These are phyloP conservation scores for Zygosaccharomyces lentus DNA, from an alignment of 805 yeast species.

Conservation along the genomic window DNA sequence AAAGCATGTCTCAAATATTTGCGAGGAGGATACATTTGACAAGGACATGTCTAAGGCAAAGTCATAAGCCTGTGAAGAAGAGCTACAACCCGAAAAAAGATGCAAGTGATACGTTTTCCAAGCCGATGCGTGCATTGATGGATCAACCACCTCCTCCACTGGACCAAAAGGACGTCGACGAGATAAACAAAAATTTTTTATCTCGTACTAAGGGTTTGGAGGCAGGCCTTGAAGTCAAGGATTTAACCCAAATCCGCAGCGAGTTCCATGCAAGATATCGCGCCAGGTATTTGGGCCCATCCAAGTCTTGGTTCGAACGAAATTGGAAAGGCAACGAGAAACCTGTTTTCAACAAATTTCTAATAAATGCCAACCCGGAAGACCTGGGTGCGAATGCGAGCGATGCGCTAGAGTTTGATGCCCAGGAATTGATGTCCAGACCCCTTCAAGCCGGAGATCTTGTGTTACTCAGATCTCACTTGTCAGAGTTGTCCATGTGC, in stretches of 20 bases:
- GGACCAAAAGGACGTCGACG: slow-evolving; percentile 12
- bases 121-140: neutral
- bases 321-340: slow-evolving; percentile 1
- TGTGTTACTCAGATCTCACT: slow-evolving; percentile 47
- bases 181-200: slow-evolving; percentile 20
- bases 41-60: neutral
- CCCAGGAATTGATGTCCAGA: slow-evolving; percentile 8
- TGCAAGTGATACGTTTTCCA: neutral
- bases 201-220: slow-evolving; percentile 28
- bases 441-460: slow-evolving; percentile 54
- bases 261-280: slow-evolving; percentile 20
- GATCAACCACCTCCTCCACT: slow-evolving; percentile 1
- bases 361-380: slow-evolving; percentile 5
- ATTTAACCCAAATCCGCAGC: slow-evolving; percentile 17
- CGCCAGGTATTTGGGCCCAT: slow-evolving; percentile 24
- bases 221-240: slow-evolving; percentile 28
- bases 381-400: neutral
- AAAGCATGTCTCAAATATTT: slow-evolving; percentile 2
- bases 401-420: slow-evolving; percentile 8
- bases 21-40: slow-evolving; percentile 5
- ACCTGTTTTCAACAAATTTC: neutral
- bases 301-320: slow-evolving; percentile 24
- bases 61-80: neutral
- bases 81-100: neutral
- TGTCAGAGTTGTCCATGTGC: slow-evolving; percentile 49